Evolutionary conservation across 179 eudicot genomes (phyloP).

Genomic region (Nepenthes alata): DNA sequence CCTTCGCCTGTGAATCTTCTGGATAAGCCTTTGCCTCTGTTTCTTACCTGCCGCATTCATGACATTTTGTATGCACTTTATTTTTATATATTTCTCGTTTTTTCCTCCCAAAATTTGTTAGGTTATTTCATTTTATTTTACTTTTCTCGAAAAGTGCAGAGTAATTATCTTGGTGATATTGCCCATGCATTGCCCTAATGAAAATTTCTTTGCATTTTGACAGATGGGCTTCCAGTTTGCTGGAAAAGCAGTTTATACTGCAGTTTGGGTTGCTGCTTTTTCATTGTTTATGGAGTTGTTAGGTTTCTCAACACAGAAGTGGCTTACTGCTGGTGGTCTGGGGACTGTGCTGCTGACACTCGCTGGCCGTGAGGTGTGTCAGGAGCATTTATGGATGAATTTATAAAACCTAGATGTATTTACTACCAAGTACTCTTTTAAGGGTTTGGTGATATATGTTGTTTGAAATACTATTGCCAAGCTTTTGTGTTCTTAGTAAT

Average conservation of each 20-base stretch:
- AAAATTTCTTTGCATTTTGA: conserved; percentile 1
- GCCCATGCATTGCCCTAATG: too few relatives aligned
- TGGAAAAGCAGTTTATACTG: conserved; percentile 82
- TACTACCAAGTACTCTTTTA: neutral
- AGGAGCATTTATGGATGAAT: neutral
- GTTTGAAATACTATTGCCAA: neutral
- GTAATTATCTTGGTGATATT: too few relatives aligned
- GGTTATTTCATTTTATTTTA: too few relatives aligned
- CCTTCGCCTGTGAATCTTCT: too few relatives aligned
- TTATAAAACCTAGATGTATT: neutral
- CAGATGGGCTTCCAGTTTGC: conserved; percentile 97
- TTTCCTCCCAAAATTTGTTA: too few relatives aligned
- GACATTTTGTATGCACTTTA: too few relatives aligned
- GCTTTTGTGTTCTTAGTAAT: neutral
- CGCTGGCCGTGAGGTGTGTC: conserved; percentile 92
- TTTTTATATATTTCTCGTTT: too few relatives aligned
- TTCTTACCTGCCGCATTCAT: too few relatives aligned
- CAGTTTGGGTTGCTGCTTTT: conserved; percentile 95
- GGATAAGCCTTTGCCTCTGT: too few relatives aligned
- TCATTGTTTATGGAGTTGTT: conserved; percentile 87
- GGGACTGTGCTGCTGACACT: conserved; percentile 93
- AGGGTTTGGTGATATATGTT: neutral
- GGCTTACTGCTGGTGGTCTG: conserved; percentile 97
- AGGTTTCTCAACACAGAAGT: conserved; percentile 89
- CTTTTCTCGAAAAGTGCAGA: too few relatives aligned